Conservation (phyloP, 2,329 filamentous ascomycete species). For the Pseudogymnoascus sp. region DNA sequence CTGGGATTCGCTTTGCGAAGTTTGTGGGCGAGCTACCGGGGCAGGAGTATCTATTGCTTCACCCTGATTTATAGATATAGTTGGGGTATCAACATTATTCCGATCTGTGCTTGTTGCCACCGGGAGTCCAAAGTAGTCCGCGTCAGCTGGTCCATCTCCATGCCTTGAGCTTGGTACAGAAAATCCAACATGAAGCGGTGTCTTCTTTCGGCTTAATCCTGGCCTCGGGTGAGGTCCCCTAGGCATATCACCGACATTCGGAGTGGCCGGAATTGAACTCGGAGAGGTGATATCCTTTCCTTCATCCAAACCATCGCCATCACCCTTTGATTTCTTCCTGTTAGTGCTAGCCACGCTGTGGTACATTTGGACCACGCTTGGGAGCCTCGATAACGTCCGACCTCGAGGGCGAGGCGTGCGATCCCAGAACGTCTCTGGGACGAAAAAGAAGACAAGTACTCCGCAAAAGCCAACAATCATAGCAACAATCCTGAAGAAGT, state of each 20-base stretch:
- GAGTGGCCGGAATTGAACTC: neutral
- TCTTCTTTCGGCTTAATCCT: neutral
- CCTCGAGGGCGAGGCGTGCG: constrained; percentile 52
- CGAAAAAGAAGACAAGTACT: constrained; percentile 74
- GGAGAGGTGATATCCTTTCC: neutral
- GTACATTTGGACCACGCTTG: constrained; percentile 18
- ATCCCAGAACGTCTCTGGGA: constrained; percentile 96
- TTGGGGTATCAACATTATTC: neutral
- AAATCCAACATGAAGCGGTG: neutral
- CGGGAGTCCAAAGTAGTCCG: neutral
- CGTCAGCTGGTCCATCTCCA: neutral
- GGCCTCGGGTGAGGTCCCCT: neutral
- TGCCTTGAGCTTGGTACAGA: neutral
- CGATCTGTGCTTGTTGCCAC: neutral
- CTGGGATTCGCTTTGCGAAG: neutral
- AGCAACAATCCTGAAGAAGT: constrained; percentile 60
- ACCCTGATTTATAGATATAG: neutral
- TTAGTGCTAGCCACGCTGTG: constrained; percentile 12
- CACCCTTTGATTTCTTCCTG: constrained; percentile 1
- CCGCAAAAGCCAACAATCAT: constrained; percentile 69
- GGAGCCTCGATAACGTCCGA: constrained; percentile 11
- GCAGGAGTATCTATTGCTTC: neutral
- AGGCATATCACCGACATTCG: neutral
- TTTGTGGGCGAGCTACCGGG: neutral
- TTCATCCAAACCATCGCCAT: neutral